These are phyloP conservation scores for Fusarium sp. DNA, from an alignment of 2,329 filamentous ascomycete genomes.

Conservation along the genomic window DNA sequence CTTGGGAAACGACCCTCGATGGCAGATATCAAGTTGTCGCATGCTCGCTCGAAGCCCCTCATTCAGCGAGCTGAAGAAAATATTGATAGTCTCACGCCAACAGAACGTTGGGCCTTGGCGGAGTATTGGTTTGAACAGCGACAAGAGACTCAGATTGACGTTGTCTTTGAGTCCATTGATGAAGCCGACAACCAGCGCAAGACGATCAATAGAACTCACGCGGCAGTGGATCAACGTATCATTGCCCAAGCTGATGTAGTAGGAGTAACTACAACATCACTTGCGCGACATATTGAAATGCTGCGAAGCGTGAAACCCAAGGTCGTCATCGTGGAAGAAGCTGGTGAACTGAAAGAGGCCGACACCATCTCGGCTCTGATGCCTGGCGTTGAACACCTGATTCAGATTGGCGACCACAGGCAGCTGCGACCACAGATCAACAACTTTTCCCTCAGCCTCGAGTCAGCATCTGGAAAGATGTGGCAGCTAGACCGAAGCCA, in stretches of 20 bases:
- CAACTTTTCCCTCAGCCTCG: slow-evolving; percentile 63
- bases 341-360: slow-evolving; percentile 75
- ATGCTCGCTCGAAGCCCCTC: not conserved
- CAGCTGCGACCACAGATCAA: slow-evolving; percentile 73
- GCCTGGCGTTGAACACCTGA: slow-evolving; percentile 70
- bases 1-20: not conserved
- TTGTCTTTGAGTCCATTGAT: slow-evolving; percentile 10
- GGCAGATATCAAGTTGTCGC: too few species aligned
- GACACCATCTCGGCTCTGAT: slow-evolving; percentile 71
- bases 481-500: slow-evolving; percentile 58
- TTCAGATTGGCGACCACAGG: slow-evolving; percentile 75
- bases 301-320: slow-evolving; percentile 65
- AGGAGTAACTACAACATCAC: slow-evolving; percentile 71
- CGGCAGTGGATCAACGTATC: slow-evolving; percentile 54
- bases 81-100: not conserved
- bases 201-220: slow-evolving; percentile 22
- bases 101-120: slow-evolving; percentile 13
- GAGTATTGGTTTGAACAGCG: not conserved
- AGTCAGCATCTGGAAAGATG: slow-evolving; percentile 20
- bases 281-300: slow-evolving; percentile 65
- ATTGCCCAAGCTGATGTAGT: slow-evolving; percentile 62
- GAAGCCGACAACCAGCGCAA: not conserved
- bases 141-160: not conserved
- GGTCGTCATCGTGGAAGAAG: slow-evolving; percentile 75
- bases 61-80: not conserved